These are phyloP conservation scores for Polychaeton citri DNA, from an alignment of 2,329 filamentous ascomycete species.

Conservation along the genomic window DNA sequence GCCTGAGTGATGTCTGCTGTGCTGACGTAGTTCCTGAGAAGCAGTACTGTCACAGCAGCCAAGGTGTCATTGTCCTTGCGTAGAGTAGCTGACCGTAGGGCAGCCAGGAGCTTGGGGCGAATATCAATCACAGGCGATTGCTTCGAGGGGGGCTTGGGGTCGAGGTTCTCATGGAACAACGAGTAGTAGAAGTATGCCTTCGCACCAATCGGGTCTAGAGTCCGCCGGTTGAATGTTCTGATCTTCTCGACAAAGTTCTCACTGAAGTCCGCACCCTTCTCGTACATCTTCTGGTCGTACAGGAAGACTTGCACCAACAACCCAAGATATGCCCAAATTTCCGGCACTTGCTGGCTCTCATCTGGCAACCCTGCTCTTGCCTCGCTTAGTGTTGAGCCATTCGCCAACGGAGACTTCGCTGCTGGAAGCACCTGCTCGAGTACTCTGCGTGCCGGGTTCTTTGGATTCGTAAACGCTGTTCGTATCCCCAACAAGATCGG, in stretches of 20 bases:
- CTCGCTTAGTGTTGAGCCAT: slow-evolving; percentile 5
- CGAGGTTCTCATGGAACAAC: slow-evolving; percentile 83
- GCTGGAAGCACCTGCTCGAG: slow-evolving; percentile 19
- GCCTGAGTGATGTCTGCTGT: slow-evolving; percentile 96
- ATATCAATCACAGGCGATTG: slow-evolving; percentile 78
- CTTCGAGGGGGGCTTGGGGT: slow-evolving; percentile 75
- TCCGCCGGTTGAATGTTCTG: slow-evolving; percentile 80
- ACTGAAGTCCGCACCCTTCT: slow-evolving; percentile 75
- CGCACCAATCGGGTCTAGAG: slow-evolving; percentile 81
- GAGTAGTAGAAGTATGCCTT: slow-evolving; percentile 98
- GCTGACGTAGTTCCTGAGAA: slow-evolving; percentile 89
- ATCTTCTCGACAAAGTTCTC: slow-evolving; percentile 70
- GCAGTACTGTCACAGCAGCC: slow-evolving; percentile 83
- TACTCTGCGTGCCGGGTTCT: slow-evolving; percentile 17
- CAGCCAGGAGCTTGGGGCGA: slow-evolving; percentile 72
- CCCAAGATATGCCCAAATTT: slow-evolving; percentile 25
- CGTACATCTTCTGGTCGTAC: slow-evolving; percentile 69
- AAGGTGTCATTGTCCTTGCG: slow-evolving; percentile 97
- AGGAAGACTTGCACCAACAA: slow-evolving; percentile 51
- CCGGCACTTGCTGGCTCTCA: slow-evolving; percentile 18
- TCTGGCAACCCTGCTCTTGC: slow-evolving; percentile 8
- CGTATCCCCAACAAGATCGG: slow-evolving; percentile 20
- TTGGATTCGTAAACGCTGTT: slow-evolving; percentile 19
- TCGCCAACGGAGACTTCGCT: slow-evolving; percentile 7
- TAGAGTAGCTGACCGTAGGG: slow-evolving; percentile 85